A percentile compares a stretch with the other conserved stretches of the same genome.
phyloP scores from a whole-genome alignment of 2,329 filamentous ascomycete species.

The Aspergillus sp. region DNA sequence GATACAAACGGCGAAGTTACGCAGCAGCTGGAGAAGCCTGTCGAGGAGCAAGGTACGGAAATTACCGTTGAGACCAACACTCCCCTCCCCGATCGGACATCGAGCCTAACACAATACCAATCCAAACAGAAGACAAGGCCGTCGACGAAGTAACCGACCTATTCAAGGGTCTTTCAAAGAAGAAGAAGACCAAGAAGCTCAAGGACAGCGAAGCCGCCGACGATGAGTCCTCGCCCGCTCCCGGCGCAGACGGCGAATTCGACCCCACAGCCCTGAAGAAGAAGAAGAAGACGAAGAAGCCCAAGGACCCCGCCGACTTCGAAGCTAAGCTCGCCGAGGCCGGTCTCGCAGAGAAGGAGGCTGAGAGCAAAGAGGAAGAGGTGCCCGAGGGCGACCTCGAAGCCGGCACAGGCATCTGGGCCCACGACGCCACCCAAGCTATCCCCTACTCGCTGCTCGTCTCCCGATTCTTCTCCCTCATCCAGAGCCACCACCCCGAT shows the following conservation, averaged over 20 bases:
- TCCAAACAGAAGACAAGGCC: conserved; percentile 51
- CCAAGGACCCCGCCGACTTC: conserved; percentile 59
- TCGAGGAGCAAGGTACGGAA: conserved; percentile 28
- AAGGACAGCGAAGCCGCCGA: conserved; percentile 55
- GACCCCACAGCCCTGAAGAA: conserved; percentile 72
- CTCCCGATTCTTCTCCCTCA: conserved; percentile 87
- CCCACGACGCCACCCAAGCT: conserved; percentile 72
- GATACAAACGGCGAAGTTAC: conserved; percentile 85
- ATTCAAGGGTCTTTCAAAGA: conserved; percentile 71
- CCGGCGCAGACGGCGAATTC: conserved; percentile 59
- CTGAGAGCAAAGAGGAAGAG: conserved; percentile 53
- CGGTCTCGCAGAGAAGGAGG: conserved; percentile 59
- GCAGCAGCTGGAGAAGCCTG: conserved; percentile 72
- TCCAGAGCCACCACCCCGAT: conserved; percentile 95
- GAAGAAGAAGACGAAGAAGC: conserved; percentile 68
- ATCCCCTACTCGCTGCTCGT: conserved; percentile 87
- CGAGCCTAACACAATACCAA: conserved; percentile 8
- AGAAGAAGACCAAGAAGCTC: conserved; percentile 65
- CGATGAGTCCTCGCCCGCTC: conserved; percentile 50
- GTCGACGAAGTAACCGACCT: conserved; percentile 67
- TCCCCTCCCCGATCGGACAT: not conserved
- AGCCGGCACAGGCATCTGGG: conserved; percentile 86
- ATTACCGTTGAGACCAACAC: not conserved
- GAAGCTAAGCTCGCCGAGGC: conserved; percentile 66
- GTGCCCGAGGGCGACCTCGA: conserved; percentile 74